These are phyloP conservation scores for Colletotrichum aenigma DNA, from an alignment of 2,329 filamentous ascomycete genomes.

Conservation along the genomic window DNA sequence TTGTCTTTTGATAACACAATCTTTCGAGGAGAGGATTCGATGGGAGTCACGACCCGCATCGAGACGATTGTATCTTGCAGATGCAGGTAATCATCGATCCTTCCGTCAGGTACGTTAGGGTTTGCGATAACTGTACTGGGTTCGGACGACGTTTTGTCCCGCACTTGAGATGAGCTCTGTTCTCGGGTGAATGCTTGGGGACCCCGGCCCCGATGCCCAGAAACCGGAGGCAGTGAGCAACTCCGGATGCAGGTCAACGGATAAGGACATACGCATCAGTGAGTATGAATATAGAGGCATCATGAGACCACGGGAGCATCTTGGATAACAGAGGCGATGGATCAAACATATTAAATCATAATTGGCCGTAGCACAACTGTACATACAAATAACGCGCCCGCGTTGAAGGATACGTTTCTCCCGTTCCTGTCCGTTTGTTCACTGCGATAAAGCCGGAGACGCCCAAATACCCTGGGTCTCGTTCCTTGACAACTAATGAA, in stretches of 20 bases:
- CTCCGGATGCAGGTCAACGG: neutral
- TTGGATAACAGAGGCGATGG: neutral
- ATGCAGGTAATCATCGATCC: neutral
- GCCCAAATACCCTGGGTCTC: neutral
- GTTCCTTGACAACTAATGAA: neutral
- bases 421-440: neutral
- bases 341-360: neutral
- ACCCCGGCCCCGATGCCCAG: neutral
- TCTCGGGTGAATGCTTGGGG: neutral
- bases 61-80: neutral
- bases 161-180: neutral
- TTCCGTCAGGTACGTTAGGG: neutral
- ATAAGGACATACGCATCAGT: neutral
- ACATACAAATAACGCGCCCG: constrained; percentile 7
- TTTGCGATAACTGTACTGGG: neutral
- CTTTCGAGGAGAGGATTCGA: neutral
- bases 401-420: neutral
- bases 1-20: neutral
- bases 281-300: neutral
- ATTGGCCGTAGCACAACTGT: neutral
- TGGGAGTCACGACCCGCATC: neutral
- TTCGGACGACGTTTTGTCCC: neutral
- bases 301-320: neutral
- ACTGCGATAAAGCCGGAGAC: neutral
- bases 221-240: neutral